Evolutionary conservation across 306 rosid species (phyloP), one percentile per base, ranked within the genome.

Genomic region (Cercis canadensis): DNA sequence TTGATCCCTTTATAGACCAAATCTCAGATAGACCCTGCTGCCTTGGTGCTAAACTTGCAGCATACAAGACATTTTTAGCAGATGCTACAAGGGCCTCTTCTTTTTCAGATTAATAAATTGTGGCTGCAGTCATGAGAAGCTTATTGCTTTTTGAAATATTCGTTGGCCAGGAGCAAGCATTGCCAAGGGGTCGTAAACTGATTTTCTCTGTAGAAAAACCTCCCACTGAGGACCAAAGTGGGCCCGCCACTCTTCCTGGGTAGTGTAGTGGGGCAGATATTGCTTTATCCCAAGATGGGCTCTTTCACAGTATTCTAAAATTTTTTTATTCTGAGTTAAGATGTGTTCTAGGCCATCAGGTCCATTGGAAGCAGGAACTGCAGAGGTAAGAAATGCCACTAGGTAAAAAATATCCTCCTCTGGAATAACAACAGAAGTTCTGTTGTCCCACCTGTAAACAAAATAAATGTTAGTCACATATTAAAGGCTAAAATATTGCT

Each of bases 191-290:
- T 94, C 99, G 82, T 87, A 91, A 67, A 70, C 73, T 51, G 81
- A 76, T 85, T 94, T 94, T 82, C 96, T 89, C 71, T 79, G 82
- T 34, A 69, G 84, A 69, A 89, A 91, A 47, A 67, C 68, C 77
- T 86, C 90, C 99, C 99, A 94, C 57, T 57, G 75, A 40, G 87
- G 84, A 14, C 97, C 99, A 79, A 89, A 94, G 87, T 94, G 99
- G 90, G 60, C 87, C 86, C 72, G 31, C 99, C 99, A 94, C 33
- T 84, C 90, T 37, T 86, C 81, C 73, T 83, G 93, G 75, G 89
- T 86, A 29, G 41, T 82, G 81, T 86, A 86, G 78, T 94, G 94
- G 54, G 97, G 95, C 72, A 94, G 80, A 79, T 94, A 94, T 43
- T 94, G 97, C 88, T 91, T 94, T 32, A 76, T 86, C 77, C 96